A percentile compares a stretch with the other conserved stretches of the same genome.
Conservation (phyloP, 208 protist genomes). For the Strigomonas oncopelti region DNA sequence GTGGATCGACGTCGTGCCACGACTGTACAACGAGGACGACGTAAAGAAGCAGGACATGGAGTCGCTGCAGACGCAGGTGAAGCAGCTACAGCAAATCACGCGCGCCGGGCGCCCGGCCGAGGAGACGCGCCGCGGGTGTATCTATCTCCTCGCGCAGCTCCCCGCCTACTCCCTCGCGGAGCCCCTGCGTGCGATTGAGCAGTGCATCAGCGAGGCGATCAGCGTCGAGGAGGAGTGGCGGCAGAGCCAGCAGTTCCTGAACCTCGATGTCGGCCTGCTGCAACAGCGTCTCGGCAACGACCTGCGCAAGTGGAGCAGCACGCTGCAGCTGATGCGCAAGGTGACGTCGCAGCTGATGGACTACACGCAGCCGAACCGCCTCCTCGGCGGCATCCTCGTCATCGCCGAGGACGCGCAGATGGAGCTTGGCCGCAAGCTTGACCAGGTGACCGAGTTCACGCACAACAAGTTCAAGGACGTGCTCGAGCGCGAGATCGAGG, state of each 20-base stretch:
- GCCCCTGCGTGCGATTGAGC: constrained; percentile 75
- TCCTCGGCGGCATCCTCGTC: constrained; percentile 81
- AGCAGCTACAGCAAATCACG: constrained; percentile 7
- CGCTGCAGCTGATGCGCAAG: constrained; percentile 59
- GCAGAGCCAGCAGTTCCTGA: constrained; percentile 79
- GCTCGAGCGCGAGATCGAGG: constrained; percentile 63
- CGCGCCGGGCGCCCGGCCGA: constrained; percentile 7
- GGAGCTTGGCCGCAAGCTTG: constrained; percentile 77
- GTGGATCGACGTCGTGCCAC: constrained; percentile 72
- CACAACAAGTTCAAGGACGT: constrained; percentile 82
- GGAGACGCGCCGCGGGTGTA: constrained; percentile 30
- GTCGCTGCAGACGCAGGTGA: constrained; percentile 6
- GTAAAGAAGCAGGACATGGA: constrained; percentile 20
- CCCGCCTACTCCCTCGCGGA: constrained; percentile 43
- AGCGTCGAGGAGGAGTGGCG: constrained; percentile 79
- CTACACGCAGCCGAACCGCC: constrained; percentile 83
- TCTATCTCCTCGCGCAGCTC: constrained; percentile 52
- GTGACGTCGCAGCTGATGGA: constrained; percentile 76
- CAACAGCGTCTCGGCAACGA: constrained; percentile 79
- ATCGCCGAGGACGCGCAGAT: constrained; percentile 80
- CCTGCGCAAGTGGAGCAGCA: constrained; percentile 65
- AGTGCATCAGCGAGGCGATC: constrained; percentile 68
- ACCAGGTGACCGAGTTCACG: constrained; percentile 73
- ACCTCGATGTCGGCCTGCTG: constrained; percentile 74
- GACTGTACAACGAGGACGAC: constrained; percentile 54